These are phyloP conservation scores for Aspergillus panamensis DNA, from an alignment of 495 filamentous ascomycete species.

Conservation along the genomic window DNA sequence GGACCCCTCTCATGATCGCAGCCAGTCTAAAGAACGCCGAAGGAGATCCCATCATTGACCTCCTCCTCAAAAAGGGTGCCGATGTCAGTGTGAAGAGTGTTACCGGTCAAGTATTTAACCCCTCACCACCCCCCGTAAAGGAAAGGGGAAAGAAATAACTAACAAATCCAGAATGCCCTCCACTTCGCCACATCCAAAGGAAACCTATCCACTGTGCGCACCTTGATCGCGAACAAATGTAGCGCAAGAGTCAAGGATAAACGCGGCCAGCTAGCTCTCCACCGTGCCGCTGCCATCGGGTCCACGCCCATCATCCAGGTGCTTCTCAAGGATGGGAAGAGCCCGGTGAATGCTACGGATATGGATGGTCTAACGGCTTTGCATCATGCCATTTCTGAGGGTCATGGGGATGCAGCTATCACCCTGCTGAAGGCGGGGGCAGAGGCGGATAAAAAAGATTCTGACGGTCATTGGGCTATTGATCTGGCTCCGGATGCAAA, in stretches of 20 bases:
- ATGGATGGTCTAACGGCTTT: conserved; percentile 77
- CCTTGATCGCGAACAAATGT: conserved; percentile 69
- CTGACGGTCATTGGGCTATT: conserved; percentile 68
- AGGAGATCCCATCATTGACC: conserved; percentile 55
- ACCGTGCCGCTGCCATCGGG: conserved; percentile 87
- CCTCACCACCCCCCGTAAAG: not conserved
- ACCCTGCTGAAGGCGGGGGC: conserved; percentile 80
- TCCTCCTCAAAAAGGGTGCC: conserved; percentile 75
- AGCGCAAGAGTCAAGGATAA: conserved; percentile 82
- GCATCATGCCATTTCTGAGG: conserved; percentile 92
- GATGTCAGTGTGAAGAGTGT: conserved; percentile 78
- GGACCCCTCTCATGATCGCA: conserved; percentile 95
- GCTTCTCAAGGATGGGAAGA: conserved; percentile 68
- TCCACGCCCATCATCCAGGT: conserved; percentile 80
- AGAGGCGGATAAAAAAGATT: conserved; percentile 73
- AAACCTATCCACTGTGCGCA: conserved; percentile 76
- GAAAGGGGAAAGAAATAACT: not conserved
- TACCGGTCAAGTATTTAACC: conserved; percentile 52
- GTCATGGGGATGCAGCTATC: conserved; percentile 86
- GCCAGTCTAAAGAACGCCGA: conserved; percentile 66
- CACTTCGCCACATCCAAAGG: conserved; percentile 90
- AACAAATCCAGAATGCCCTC: conserved; percentile 60
- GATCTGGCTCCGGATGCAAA: conserved; percentile 81
- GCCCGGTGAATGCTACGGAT: conserved; percentile 86
- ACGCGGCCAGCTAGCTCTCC: conserved; percentile 79